Evolutionary conservation across 2,329 filamentous ascomycete genomes (phyloP).

Genomic region (Sporothrix euskadiensis): DNA sequence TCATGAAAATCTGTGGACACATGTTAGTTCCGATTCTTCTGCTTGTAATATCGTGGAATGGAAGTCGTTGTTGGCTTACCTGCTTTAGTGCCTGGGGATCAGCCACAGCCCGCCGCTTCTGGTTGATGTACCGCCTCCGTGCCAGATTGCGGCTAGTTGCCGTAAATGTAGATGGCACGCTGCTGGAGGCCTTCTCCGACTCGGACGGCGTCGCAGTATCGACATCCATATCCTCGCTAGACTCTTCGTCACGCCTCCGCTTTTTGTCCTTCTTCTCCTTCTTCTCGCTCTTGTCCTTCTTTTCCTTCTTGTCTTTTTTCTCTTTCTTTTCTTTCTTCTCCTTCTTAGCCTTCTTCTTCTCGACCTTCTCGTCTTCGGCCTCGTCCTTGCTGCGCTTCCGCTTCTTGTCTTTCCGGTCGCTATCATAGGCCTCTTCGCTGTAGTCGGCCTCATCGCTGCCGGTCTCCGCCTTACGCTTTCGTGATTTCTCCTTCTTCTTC

Average conservation of each 20-base stretch:
- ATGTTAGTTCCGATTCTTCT: background rate
- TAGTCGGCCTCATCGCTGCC: constrained; percentile 43
- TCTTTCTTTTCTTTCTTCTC: constrained; percentile 40
- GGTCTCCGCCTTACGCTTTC: constrained; percentile 51
- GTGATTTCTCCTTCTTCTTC: constrained; percentile 50
- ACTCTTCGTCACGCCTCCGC: constrained; percentile 39
- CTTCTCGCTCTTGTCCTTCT: constrained; percentile 34
- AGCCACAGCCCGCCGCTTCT: constrained; percentile 81
- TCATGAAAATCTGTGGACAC: constrained; percentile 32
- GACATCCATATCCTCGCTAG: constrained; percentile 38
- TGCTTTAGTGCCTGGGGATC: constrained; percentile 83
- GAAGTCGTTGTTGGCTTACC: constrained; percentile 50
- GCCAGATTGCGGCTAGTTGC: constrained; percentile 68
- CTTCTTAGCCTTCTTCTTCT: constrained; percentile 34
- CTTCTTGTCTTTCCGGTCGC: constrained; percentile 40
- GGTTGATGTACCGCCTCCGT: constrained; percentile 78
- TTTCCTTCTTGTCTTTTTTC: constrained; percentile 40
- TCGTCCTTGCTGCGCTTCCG: constrained; percentile 44
- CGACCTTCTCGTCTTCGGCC: constrained; percentile 42
- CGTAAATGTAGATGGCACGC: background rate
- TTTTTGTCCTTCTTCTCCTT: constrained; percentile 35
- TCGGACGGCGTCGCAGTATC: constrained; percentile 46
- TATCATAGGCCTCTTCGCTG: constrained; percentile 31
- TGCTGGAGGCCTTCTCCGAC: constrained; percentile 33
- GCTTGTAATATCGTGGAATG: too few relatives aligned